phyloP scores from a whole-genome alignment of 1,284 basidiomycete genomes.

The Flammula alnicola region DNA sequence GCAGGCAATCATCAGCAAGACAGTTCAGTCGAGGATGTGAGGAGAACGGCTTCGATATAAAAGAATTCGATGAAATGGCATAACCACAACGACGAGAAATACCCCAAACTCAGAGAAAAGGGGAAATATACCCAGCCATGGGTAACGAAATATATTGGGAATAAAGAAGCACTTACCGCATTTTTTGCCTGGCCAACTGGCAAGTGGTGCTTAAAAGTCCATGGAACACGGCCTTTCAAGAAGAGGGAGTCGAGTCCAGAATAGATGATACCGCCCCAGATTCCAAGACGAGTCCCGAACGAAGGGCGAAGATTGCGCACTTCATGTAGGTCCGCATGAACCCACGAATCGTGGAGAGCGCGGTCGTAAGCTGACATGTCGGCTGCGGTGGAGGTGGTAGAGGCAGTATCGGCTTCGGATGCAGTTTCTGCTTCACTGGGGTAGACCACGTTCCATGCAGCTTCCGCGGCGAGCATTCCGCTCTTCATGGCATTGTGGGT shows the following conservation, averaged over 20 bases:
- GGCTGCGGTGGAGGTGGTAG: slow-evolving; percentile 39
- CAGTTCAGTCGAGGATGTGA: background rate
- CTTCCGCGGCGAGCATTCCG: slow-evolving; percentile 95
- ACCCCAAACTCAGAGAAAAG: too few species aligned
- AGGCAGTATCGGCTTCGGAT: slow-evolving; percentile 19
- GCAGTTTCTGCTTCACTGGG: slow-evolving; percentile 23
- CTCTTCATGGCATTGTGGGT: slow-evolving; percentile 99
- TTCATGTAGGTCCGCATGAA: slow-evolving; percentile 88
- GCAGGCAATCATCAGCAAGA: background rate
- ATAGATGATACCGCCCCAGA: slow-evolving; percentile 90
- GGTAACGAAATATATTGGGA: background rate
- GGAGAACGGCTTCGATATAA: too few species aligned
- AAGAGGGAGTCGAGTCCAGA: slow-evolving; percentile 90
- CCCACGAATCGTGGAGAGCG: slow-evolving; percentile 82
- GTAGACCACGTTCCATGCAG: slow-evolving; percentile 72
- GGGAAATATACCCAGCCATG: too few species aligned
- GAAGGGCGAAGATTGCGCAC: slow-evolving; percentile 93
- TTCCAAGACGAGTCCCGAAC: slow-evolving; percentile 85
- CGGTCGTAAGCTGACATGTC: slow-evolving; percentile 84
- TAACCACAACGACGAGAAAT: too few species aligned
- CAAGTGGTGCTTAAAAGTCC: slow-evolving; percentile 74
- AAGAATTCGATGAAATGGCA: too few species aligned
- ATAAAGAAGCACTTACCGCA: slow-evolving; percentile 18
- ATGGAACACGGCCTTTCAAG: slow-evolving; percentile 87
- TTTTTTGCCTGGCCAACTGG: slow-evolving; percentile 20